Conservation (phyloP, 2,329 filamentous ascomycete species). For the Penicillium thymicola region DNA sequence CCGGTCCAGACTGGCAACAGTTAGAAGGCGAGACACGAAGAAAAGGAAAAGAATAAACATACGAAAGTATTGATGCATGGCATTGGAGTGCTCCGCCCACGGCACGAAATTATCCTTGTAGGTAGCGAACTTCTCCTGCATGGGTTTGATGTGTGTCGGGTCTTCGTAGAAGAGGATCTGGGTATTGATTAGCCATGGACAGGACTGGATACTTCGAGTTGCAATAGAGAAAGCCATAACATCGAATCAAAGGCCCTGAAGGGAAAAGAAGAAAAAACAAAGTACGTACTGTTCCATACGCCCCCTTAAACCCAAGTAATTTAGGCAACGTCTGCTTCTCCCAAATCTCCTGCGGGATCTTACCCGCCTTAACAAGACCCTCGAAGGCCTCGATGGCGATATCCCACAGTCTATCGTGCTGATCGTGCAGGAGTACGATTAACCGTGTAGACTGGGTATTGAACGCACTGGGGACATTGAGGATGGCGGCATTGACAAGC, state of each 20-base stretch:
- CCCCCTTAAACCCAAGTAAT: conserved; percentile 62
- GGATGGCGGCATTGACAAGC: conserved; percentile 50
- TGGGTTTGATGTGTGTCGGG: conserved; percentile 60
- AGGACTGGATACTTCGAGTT: background rate
- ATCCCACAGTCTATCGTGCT: conserved; percentile 89
- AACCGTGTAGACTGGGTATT: conserved; percentile 82
- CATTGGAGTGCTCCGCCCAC: conserved; percentile 74
- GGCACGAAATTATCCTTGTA: conserved; percentile 77
- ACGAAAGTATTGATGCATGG: conserved; percentile 73
- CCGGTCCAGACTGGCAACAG: conserved; percentile 64
- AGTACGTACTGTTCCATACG: conserved; percentile 59
- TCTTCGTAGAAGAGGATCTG: conserved; percentile 82
- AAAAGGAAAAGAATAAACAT: conserved; percentile 15
- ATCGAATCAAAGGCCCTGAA: conserved; percentile 43
- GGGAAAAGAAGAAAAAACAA: background rate
- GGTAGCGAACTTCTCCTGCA: conserved; percentile 66
- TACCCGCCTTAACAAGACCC: conserved; percentile 60
- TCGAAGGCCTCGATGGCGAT: conserved; percentile 63
- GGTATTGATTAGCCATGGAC: background rate
- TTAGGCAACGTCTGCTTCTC: conserved; percentile 46
- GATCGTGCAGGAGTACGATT: conserved; percentile 72
- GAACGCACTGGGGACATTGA: conserved; percentile 75
- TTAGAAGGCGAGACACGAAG: background rate
- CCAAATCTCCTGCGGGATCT: conserved; percentile 53
- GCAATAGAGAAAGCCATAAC: conserved; percentile 28